Evolutionary conservation across 345 rosid genomes (phyloP).

Genomic region (Moricandia arvensis): DNA sequence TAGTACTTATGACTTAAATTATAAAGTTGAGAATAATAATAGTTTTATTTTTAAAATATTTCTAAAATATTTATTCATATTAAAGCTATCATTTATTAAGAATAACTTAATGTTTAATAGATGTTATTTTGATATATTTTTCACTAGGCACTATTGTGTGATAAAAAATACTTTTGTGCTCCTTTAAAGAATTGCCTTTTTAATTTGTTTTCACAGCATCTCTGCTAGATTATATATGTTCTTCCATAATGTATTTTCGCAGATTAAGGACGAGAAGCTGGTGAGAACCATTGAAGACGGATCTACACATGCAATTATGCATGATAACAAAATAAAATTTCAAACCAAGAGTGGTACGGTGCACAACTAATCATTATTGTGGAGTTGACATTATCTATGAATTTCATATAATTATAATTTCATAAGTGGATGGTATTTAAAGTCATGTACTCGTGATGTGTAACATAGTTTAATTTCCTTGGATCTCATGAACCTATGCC

Average conservation of each 20-base stretch:
- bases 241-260: background rate
- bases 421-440: background rate
- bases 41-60: too few relatives aligned
- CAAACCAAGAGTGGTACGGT: background rate
- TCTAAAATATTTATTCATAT: too few relatives aligned
- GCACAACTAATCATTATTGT: background rate
- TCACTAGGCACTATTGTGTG: too few relatives aligned
- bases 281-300: constrained; percentile 17
- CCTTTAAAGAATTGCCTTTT: too few relatives aligned
- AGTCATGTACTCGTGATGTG: constrained; percentile 25
- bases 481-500: constrained; percentile 33
- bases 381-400: constrained; percentile 30
- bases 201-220: too few relatives aligned
- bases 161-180: too few relatives aligned
- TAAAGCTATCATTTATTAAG: too few relatives aligned
- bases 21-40: too few relatives aligned
- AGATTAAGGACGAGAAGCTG: background rate
- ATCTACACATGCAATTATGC: constrained; percentile 9
- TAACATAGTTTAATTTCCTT: constrained; percentile 17
- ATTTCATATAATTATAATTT: background rate
- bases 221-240: background rate
- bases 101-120: too few relatives aligned
- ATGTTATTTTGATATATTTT: too few relatives aligned
- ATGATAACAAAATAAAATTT: background rate
- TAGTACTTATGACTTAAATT: too few relatives aligned